Percentiles rank a stretch among this genome's conserved stretches.
phyloP scores from a whole-genome alignment of 2,329 filamentous ascomycete genomes.

The Bretziella fagacearum region DNA sequence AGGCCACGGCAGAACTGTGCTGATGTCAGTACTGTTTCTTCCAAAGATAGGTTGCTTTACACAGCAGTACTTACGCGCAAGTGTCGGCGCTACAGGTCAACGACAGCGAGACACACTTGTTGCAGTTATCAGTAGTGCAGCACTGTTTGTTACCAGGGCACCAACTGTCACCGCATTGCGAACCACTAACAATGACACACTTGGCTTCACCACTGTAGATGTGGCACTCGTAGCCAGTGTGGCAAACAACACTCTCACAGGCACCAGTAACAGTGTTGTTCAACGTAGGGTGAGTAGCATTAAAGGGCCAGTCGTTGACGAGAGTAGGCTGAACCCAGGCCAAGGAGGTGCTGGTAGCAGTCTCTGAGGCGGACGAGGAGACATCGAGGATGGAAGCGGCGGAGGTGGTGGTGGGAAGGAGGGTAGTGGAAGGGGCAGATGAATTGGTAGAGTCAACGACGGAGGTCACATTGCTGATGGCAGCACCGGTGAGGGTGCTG shows the following conservation, averaged over 20 bases:
- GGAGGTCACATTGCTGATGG: background rate
- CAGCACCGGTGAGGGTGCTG: background rate
- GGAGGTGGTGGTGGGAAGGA: background rate
- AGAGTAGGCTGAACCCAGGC: conserved; percentile 9
- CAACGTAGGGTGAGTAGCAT: background rate
- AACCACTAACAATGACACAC: conserved; percentile 10
- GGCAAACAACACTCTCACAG: conserved; percentile 10
- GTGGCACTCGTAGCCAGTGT: conserved; percentile 13
- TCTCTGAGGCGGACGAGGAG: background rate
- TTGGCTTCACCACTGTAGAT: conserved; percentile 7
- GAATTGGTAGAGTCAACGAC: background rate
- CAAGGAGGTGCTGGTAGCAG: conserved; percentile 2
- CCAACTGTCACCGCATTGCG: conserved; percentile 11
- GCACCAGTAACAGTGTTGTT: conserved; percentile 14
- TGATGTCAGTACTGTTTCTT: background rate
- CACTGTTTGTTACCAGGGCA: conserved; percentile 12
- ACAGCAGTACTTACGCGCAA: background rate
- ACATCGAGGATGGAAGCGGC: background rate
- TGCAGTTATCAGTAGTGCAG: conserved; percentile 10
- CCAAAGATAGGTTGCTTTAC: background rate
- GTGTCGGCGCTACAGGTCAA: conserved; percentile 1
- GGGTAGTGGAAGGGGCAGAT: background rate
- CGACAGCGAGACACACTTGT: conserved; percentile 11
- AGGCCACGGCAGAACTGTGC: background rate
- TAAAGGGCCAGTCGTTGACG: conserved; percentile 12